Base-by-base conservation (phyloP, 202 grass and related monocot species). In the Setaria italica region DNA sequence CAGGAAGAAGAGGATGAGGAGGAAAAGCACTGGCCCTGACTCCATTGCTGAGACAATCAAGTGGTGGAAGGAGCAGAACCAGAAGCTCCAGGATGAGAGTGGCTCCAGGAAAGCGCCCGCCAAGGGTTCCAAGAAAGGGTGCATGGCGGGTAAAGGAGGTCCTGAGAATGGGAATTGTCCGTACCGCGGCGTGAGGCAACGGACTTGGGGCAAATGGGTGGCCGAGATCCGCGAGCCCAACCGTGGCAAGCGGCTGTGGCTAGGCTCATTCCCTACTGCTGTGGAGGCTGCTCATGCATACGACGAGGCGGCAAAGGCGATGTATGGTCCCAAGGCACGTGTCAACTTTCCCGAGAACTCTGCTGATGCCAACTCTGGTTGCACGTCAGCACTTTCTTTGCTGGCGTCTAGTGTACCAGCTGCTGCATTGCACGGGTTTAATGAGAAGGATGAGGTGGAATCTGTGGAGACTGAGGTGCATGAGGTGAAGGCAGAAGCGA, bases 171-270 rank as follows among this genome's bases (percentile, higher is more conserved):
- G 77, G 19, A 74, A 60, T 10, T 99, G 92, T n/a, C 70, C 47
- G 11, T 99, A 96, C 82, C 89, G 93, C 1, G 93, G 96, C 3
- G 96, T 99, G 37, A 95, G 96, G 88, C 93, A 99, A 37, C 88
- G 96, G n/a, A 93, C 91, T 2, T 99, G 93, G 93, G 96, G 96
- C 15, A 99, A 95, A 33, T 99, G 96, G 96, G 96, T 99, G 9
- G 93, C 96, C 11, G 96, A 95, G 84, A 99, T 99, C 63, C 91
- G 96, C 32, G 96, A 99, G 86, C 96, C 96, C 67, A 92, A 94
- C 43, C 85, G 91, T 19, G 93, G 96, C 71, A 91, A 17, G 25
- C 85, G 94, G 15, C 92, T 99, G 8, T 99, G 97, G 97, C 87
- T 99, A 8, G 97, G 97, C 47, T 94, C 97, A 16, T 99, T 94